Percentiles rank a stretch among this genome's conserved stretches.
Evolutionary conservation across 768 basidiomycete species (phyloP).

Genomic region (Tricholoma sp.): DNA sequence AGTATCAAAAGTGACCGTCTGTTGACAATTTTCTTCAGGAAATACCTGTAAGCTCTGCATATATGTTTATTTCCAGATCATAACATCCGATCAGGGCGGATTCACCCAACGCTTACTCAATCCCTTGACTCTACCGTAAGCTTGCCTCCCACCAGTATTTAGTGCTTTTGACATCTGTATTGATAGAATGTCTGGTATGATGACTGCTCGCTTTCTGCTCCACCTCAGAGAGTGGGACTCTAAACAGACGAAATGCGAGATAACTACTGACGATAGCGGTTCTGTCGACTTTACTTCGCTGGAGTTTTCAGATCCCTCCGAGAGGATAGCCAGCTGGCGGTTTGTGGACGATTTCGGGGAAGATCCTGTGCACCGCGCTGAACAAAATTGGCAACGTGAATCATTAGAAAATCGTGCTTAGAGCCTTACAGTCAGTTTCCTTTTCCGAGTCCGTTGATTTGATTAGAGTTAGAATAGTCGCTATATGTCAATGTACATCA

Average conservation of each 20-base stretch:
- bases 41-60: not conserved
- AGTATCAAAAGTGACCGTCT: not conserved
- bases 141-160: not conserved
- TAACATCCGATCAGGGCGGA: not conserved
- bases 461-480: too few species aligned
- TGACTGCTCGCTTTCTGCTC: conserved; percentile 14
- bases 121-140: not conserved
- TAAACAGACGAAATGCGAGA: conserved; percentile 1
- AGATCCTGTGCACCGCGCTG: not conserved
- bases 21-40: not conserved
- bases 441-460: too few species aligned
- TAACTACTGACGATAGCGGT: not conserved
- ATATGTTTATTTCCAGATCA: not conserved
- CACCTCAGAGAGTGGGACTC: conserved; percentile 12
- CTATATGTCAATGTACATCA: too few species aligned
- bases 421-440: too few species aligned
- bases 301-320: not conserved
- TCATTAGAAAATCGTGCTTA: too few species aligned
- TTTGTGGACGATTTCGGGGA: not conserved
- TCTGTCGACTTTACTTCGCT: conserved; percentile 1
- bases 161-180: not conserved
- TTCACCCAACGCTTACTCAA: conserved; percentile 1
- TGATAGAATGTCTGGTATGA: conserved; percentile 10
- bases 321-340: not conserved
- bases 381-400: not conserved